Evolutionary conservation across 2,329 filamentous ascomycete species (phyloP), one percentile per base, ranked within the genome.

Genomic region (Aspergillus felis): DNA sequence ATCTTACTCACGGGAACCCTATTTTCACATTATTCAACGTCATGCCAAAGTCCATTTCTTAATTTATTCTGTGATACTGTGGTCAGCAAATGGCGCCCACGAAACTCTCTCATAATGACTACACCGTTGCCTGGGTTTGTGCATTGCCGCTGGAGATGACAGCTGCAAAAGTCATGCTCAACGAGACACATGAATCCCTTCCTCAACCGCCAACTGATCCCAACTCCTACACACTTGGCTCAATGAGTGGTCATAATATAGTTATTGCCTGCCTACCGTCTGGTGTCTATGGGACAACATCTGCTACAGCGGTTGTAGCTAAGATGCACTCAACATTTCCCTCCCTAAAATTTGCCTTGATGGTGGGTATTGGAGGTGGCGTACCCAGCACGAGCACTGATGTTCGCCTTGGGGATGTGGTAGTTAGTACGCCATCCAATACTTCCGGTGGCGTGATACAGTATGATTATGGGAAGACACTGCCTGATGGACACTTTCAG

Each of bases 381-480:
- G 59, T 59, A 7, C 63, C 61, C 0, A 52, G 25, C 4, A 47
- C 52, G 5, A 46, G 7, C 2, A 50, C 32, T 1, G 57, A 64
- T 27, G 61, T 68, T 51, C 58, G 58, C 4, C 52, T 67, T 2
- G 63, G 66, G 3, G 64, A 68, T 58, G 56, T 68, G 3, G 66
- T 67, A 2, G 57, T 68, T 3, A 67, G 65, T 53, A 53, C 32
- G 17, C 53, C 58, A 2, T 46, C 22, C 28, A 20, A 14, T 20
- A 52, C 3, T 17, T 58, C 22, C 4, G 29, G 54, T 3, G 61
- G 59, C 7, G 49, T 56, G 9, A 29, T 38, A 38, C 32, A 38
- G 4, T 25, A 25, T 25, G 25, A 25, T 25, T 25, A 25, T 5
- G 25, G 25, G 25, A 25, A 25, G 25, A 28, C 28, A 14, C 14